Conservation (phyloP, 441 rosid species). For the Brassica balearica region DNA sequence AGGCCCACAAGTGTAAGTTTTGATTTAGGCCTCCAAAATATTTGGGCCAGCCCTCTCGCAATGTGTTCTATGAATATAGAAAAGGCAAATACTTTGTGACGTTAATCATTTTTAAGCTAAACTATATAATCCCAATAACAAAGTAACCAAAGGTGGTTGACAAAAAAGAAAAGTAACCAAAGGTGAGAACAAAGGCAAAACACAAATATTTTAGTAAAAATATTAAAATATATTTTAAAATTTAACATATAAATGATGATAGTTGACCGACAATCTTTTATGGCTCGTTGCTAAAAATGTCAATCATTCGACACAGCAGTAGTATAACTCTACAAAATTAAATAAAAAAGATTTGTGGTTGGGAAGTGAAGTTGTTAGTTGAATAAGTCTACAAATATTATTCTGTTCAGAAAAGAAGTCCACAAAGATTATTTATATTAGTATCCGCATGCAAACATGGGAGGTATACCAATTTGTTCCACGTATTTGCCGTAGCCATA, state of each 20-base stretch:
- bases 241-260: not conserved
- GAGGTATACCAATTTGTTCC: not conserved
- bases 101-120: not conserved
- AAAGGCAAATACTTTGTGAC: not conserved
- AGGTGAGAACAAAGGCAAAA: not conserved
- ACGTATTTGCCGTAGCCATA: not conserved
- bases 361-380: not conserved
- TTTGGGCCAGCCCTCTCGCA: conserved; percentile 1
- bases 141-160: not conserved
- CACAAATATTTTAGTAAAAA: not conserved
- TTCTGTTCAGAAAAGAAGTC: not conserved
- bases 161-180: not conserved
- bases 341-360: not conserved
- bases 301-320: not conserved
- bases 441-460: not conserved
- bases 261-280: not conserved
- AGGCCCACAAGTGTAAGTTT: not conserved
- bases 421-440: not conserved
- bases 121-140: not conserved
- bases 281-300: not conserved
- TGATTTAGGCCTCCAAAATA: not conserved
- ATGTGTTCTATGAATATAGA: not conserved
- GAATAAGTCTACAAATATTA: not conserved
- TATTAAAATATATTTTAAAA: too few species aligned
- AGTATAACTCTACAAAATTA: not conserved